Base-by-base conservation (phyloP, 129 eudicot genomes). In the Pseudognaphalium luteoalbum region DNA sequence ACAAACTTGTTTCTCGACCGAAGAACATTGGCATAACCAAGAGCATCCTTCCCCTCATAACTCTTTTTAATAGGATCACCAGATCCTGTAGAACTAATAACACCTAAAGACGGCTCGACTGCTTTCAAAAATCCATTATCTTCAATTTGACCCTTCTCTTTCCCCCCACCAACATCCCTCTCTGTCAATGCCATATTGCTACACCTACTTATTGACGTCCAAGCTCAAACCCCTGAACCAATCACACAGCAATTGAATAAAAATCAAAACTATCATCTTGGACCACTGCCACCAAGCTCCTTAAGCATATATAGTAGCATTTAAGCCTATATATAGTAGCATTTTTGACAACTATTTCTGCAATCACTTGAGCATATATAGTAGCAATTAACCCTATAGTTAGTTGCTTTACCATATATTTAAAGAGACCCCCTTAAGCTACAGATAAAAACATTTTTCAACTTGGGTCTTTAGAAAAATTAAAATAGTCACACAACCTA, bases 1-100 rank as follows among this genome's bases (percentile, higher is more conserved):
- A 79, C 87, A 83, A 85, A 93, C 73, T 91, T 93, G 83, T 87
- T 93, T 86, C 98, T 83, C 33, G 97, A 87, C 22, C 98, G 98
- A 75, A 93, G 97, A 87, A 93, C 83, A 75, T 88, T 88, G 71
- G 97, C 98, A 74, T 93, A 88, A 69, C 93, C 85, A 77, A 93
- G 82, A 10, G 87, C 89, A 82, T 93, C 97, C 70, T 88, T 90
- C 64, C 86, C 91, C 25, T 88, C 90, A 16, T 81, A 83, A 68
- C 70, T 77, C 76, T 74, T 90, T 78, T 78, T 85, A 72, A 50
- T 60, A 21, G 80, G 76, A 82, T 80, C 80, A 47, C 44, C 83
- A 82, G 75, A 41, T 51, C 76, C 35, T 7, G 81, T 78, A 65
- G 91, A 85, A 28, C 67, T 73, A 19, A 52, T 80, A 25, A 77